Evolutionary conservation across 2,329 filamentous ascomycete species (phyloP).

Genomic region (Neodidymelliopsis sp.): DNA sequence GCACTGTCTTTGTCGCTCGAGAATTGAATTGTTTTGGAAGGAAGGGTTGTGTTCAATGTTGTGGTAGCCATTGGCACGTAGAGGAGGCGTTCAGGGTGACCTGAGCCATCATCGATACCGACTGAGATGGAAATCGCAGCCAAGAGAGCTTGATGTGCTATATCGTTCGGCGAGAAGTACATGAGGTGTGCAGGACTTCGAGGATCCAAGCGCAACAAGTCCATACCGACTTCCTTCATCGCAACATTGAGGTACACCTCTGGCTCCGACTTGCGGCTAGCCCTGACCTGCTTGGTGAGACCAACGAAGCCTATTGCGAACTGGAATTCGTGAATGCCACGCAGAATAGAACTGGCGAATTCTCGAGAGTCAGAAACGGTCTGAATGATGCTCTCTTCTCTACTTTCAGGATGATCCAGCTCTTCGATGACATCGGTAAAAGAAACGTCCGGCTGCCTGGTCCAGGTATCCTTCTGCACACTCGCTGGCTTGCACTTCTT

Average conservation of each 20-base stretch:
- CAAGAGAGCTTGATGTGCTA: slow-evolving; percentile 92
- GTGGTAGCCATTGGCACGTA: slow-evolving; percentile 98
- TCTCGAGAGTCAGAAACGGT: slow-evolving; percentile 92
- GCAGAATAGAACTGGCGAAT: slow-evolving; percentile 86
- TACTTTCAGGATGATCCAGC: slow-evolving; percentile 71
- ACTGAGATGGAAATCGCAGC: slow-evolving; percentile 92
- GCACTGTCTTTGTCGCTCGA: slow-evolving; percentile 73
- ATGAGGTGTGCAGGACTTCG: slow-evolving; percentile 95
- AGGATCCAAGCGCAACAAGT: slow-evolving; percentile 88
- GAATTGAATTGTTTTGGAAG: slow-evolving; percentile 90
- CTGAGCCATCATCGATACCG: slow-evolving; percentile 88
- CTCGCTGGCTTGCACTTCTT: slow-evolving; percentile 52
- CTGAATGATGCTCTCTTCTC: slow-evolving; percentile 74
- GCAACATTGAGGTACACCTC: slow-evolving; percentile 84
- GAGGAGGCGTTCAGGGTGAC: slow-evolving; percentile 82
- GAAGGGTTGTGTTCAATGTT: slow-evolving; percentile 90
- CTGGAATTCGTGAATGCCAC: slow-evolving; percentile 95
- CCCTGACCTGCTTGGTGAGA: slow-evolving; percentile 79
- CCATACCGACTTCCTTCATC: slow-evolving; percentile 95
- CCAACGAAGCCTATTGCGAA: slow-evolving; percentile 92
- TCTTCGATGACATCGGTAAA: slow-evolving; percentile 79
- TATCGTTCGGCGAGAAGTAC: slow-evolving; percentile 93
- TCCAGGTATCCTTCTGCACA: slow-evolving; percentile 26
- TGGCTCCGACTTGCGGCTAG: slow-evolving; percentile 70
- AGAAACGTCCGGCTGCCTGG: slow-evolving; percentile 63